Conservation (phyloP, 768 basidiomycete species). For the Serpula lacrymans region DNA sequence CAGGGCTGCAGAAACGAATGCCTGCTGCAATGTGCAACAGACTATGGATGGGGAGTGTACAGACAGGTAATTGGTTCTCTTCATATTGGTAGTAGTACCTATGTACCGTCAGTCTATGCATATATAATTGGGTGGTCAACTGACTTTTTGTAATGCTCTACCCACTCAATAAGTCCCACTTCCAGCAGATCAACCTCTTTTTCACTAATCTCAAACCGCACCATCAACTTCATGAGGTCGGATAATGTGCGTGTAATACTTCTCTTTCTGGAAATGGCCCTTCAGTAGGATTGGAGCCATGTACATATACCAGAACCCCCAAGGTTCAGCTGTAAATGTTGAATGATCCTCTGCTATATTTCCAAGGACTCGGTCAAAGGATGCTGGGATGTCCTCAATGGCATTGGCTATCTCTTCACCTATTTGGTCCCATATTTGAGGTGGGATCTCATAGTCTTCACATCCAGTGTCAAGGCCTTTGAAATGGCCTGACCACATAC, state of each 20-base stretch:
- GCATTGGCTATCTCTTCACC: conserved; percentile 26
- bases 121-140: too few species aligned
- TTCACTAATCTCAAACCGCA: conserved; percentile 2
- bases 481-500: conserved; percentile 39
- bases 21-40: conserved; percentile 18
- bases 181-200: conserved; percentile 5
- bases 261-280: conserved; percentile 2
- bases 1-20: conserved; percentile 14
- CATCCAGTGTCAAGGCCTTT: conserved; percentile 33
- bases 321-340: conserved; percentile 14
- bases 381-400: conserved; percentile 22
- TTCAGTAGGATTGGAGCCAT: conserved; percentile 15
- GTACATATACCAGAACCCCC: conserved; percentile 18
- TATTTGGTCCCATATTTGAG: conserved; percentile 39
- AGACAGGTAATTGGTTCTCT: conserved; percentile 7
- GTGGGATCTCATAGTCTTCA: conserved; percentile 24
- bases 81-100: conserved; percentile 9
- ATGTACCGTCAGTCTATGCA: too few species aligned
- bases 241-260: conserved; percentile 14
- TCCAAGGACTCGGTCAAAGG: conserved; percentile 24
- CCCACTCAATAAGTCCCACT: not conserved
- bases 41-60: conserved; percentile 16
- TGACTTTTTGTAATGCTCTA: conserved; percentile 8
- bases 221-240: conserved; percentile 4
- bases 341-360: conserved; percentile 27